These are phyloP conservation scores for Collybia sp. DNA, from an alignment of 768 basidiomycete genomes.

Conservation along the genomic window DNA sequence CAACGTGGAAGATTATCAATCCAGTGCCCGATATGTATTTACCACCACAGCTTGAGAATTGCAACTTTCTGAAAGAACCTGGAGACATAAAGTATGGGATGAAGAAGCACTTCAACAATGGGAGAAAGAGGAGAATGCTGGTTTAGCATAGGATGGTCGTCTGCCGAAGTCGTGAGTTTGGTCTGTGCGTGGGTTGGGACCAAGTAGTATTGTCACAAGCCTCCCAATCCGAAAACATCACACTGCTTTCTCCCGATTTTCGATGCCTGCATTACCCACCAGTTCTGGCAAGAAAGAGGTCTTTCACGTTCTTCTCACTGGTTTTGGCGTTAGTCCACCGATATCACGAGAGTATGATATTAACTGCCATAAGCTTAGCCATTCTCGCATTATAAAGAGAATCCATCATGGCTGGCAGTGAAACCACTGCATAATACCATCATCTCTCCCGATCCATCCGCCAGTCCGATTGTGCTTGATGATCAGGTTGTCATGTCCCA, in stretches of 20 bases:
- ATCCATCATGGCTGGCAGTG: slow-evolving; percentile 74
- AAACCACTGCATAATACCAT: slow-evolving; percentile 54
- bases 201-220: not conserved
- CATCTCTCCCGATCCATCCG: slow-evolving; percentile 34
- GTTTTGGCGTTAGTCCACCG: slow-evolving; percentile 40
- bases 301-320: slow-evolving; percentile 44
- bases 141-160: slow-evolving; percentile 43
- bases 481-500: slow-evolving; percentile 13
- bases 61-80: slow-evolving; percentile 38
- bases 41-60: slow-evolving; percentile 39
- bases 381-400: slow-evolving; percentile 48
- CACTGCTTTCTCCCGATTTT: not conserved
- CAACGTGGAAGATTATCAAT: too few relatives aligned
- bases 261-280: slow-evolving; percentile 27
- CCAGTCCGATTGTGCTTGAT: slow-evolving; percentile 18
- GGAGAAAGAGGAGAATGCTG: slow-evolving; percentile 50
- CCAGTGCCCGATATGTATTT: slow-evolving; percentile 64
- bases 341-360: slow-evolving; percentile 5
- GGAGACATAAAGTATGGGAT: slow-evolving; percentile 56
- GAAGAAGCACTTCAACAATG: slow-evolving; percentile 50
- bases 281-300: slow-evolving; percentile 22
- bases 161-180: not conserved
- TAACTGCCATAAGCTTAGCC: slow-evolving; percentile 34
- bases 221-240: slow-evolving; percentile 1
- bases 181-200: slow-evolving; percentile 14